Evolutionary conservation across 2,329 filamentous ascomycete species (phyloP).

Genomic region (Aspergillus pseudoterreus): DNA sequence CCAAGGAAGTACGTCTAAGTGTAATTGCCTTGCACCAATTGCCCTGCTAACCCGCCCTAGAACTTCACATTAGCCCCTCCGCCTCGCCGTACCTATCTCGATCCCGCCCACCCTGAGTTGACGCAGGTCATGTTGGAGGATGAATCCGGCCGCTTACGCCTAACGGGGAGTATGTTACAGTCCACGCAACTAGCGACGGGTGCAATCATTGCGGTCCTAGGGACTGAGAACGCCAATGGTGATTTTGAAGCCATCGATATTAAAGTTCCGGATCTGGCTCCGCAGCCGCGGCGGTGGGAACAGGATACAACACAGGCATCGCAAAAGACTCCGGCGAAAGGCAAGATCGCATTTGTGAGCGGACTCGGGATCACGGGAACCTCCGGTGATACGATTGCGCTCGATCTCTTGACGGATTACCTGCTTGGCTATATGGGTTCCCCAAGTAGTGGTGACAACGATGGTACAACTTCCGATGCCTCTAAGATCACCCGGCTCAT

Average conservation of each 20-base stretch:
- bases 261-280: slow-evolving; percentile 79
- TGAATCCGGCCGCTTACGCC: slow-evolving; percentile 80
- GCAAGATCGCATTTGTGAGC: slow-evolving; percentile 84
- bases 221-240: slow-evolving; percentile 86
- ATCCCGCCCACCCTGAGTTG: slow-evolving; percentile 38
- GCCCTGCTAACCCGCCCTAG: slow-evolving; percentile 41
- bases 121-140: slow-evolving; percentile 86
- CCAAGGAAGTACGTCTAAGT: slow-evolving; percentile 69
- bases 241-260: slow-evolving; percentile 91
- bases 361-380: slow-evolving; percentile 79
- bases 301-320: slow-evolving; percentile 43
- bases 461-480: slow-evolving; percentile 39
- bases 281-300: slow-evolving; percentile 77
- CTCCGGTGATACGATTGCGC: slow-evolving; percentile 68
- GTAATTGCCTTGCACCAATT: neutral
- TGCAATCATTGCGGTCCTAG: slow-evolving; percentile 89
- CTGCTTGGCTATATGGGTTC: slow-evolving; percentile 76
- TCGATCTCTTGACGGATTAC: slow-evolving; percentile 79
- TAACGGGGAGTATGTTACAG: slow-evolving; percentile 68
- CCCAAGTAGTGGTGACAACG: slow-evolving; percentile 44
- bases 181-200: slow-evolving; percentile 79
- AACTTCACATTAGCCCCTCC: slow-evolving; percentile 86
- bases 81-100: slow-evolving; percentile 70
- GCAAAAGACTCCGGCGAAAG: slow-evolving; percentile 43
- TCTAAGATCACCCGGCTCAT: slow-evolving; percentile 74